Evolutionary conservation across 1,139 yeast species (phyloP), one percentile per base, ranked within the genome.

Genomic region (Kodamaea anthophila): DNA sequence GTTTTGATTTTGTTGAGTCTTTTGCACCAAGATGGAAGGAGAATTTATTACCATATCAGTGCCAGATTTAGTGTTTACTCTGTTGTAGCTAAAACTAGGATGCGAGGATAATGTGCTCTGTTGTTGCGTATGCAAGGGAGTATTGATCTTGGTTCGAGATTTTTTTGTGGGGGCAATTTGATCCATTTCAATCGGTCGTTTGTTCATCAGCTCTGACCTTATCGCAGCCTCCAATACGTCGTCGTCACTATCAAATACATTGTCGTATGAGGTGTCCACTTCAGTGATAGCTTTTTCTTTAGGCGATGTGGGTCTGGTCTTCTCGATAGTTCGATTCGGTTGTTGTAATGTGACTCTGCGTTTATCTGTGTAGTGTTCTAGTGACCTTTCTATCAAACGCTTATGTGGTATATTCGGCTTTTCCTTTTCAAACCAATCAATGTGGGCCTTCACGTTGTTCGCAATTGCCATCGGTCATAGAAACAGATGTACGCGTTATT

Each of bases 371-470:
- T 9, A 24, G 9, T 16, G 9, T 15, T 36, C 33, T 13, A 37
- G 28, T 18, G 30, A 31, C 10, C 30, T 29, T 8, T 29, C 33
- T 15, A 37, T 22, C 8, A 34, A 18, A 9, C 20, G 26, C 5
- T 23, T 28, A 3, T 24, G 8, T 4, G 42, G 42, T 14, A 38
- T 23, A 15, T 39, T 30, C 2, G 42, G 41, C 19, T 18, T 19
- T 21, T 30, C 33, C 2, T 23, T 26, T 35, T 34, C 29, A 30
- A 37, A 23, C 42, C 42, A 39, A 10, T 31, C 36, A 28, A 32
- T 28, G 10, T 39, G 42, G 7, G 16, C 38, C 31, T 29, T 32
- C 20, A 39, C 18, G 33, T 39, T 39, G 34, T 38, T 37, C 16
- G 37, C 24, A 22, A 26, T 28, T 12, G 33, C 32, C 41, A 38